These are phyloP conservation scores for Nemania sp. DNA, from an alignment of 2,329 filamentous ascomycete species.

Conservation along the genomic window DNA sequence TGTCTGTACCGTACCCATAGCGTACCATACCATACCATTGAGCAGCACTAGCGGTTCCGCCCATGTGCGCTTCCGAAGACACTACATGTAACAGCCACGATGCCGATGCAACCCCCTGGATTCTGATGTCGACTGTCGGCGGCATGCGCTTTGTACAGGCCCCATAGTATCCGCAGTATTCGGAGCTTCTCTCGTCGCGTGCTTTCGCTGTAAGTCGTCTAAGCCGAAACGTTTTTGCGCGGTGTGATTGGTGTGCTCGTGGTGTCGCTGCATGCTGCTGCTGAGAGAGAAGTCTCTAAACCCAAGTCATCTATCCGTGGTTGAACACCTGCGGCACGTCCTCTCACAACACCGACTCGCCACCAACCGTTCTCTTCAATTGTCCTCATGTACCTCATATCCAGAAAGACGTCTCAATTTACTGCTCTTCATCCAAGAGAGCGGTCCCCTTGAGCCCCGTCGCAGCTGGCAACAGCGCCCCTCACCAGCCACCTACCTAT, in stretches of 20 bases:
- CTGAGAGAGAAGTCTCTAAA: not conserved
- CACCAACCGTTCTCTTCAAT: not conserved
- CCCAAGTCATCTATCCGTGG: not conserved
- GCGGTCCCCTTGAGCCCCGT: too few relatives aligned
- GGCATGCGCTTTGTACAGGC: not conserved
- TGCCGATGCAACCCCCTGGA: not conserved
- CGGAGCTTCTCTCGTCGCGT: not conserved
- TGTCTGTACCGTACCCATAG: too few relatives aligned
- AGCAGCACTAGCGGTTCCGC: too few relatives aligned
- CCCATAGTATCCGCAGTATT: not conserved
- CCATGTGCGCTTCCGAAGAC: not conserved
- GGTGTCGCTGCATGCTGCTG: not conserved
- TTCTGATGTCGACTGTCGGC: conserved; percentile 1
- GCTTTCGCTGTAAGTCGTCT: not conserved
- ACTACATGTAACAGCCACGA: not conserved
- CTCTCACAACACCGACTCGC: not conserved
- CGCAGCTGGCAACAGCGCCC: not conserved
- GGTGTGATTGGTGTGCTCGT: not conserved
- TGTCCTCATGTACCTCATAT: not conserved
- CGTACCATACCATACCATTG: too few relatives aligned
- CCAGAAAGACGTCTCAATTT: too few relatives aligned
- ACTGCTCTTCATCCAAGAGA: too few relatives aligned
- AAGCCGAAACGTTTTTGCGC: not conserved
- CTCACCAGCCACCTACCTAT: not conserved
- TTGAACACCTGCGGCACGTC: not conserved